phyloP scores from a whole-genome alignment of 805 yeast species.

The Starmerella gropengiesseri region DNA sequence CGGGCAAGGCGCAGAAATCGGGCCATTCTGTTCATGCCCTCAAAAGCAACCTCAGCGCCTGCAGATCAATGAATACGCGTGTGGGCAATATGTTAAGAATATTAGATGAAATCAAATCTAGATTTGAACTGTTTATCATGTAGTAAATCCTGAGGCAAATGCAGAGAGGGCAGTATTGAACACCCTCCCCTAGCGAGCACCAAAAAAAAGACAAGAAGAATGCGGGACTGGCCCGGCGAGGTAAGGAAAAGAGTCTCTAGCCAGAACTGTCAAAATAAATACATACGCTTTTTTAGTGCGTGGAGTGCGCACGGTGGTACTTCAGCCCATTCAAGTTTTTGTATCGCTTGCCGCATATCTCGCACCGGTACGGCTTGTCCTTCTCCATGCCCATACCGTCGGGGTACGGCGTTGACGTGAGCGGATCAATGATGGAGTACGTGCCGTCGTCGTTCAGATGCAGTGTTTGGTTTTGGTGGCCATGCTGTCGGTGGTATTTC shows the following conservation, averaged over 20 bases:
- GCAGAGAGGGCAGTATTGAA: too few relatives aligned
- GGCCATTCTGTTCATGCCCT: too few relatives aligned
- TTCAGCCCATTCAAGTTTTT: constrained; percentile 92
- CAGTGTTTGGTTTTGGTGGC: constrained; percentile 90
- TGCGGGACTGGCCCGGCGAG: too few relatives aligned
- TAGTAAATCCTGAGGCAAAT: too few relatives aligned
- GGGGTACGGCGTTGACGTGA: constrained; percentile 68
- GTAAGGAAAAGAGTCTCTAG: neutral
- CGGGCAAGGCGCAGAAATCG: too few relatives aligned
- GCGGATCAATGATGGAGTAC: constrained; percentile 80
- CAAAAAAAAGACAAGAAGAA: too few relatives aligned
- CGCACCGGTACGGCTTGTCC: constrained; percentile 97
- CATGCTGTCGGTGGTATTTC: constrained; percentile 89
- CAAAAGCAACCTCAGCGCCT: too few relatives aligned
- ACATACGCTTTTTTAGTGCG: constrained; percentile 44
- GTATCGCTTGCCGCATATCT: constrained; percentile 94
- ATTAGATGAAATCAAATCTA: too few relatives aligned
- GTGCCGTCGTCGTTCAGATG: constrained; percentile 90
- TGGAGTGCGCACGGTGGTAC: constrained; percentile 96
- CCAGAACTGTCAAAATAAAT: constrained; percentile 5
- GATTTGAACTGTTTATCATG: too few relatives aligned
- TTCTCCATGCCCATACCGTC: constrained; percentile 92
- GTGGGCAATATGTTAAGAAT: too few relatives aligned
- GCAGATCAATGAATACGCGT: too few relatives aligned
- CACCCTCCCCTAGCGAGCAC: too few relatives aligned